Percentiles rank a stretch among this genome's conserved stretches.
phyloP scores from a whole-genome alignment of 805 yeast species.

The Candida montana region DNA sequence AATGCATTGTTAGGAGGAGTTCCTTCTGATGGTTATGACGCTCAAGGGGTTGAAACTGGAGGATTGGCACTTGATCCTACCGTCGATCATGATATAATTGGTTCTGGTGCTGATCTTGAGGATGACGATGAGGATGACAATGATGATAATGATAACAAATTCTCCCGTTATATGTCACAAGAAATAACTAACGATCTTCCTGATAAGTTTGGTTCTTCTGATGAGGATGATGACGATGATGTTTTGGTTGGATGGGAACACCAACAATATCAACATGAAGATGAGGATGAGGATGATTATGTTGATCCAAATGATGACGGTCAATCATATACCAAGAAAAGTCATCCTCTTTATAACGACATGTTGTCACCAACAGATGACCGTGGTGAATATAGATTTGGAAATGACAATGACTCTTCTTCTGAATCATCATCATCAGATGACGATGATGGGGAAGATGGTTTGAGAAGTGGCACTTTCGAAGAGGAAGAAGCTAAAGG shows the following conservation, averaged over 20 bases:
- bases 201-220: conserved; percentile 56
- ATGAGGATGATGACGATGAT: conserved; percentile 34
- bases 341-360: conserved; percentile 50
- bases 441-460: conserved; percentile 19
- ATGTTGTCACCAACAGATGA: conserved; percentile 25
- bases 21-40: conserved; percentile 29
- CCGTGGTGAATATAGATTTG: conserved; percentile 21
- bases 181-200: conserved; percentile 56
- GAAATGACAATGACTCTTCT: conserved; percentile 15
- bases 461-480: conserved; percentile 16
- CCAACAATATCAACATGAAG: conserved; percentile 21
- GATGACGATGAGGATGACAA: conserved; percentile 19
- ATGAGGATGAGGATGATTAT: conserved; percentile 69
- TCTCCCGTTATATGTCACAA: conserved; percentile 59
- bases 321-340: conserved; percentile 57
- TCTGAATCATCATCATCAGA: conserved; percentile 16
- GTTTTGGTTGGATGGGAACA: conserved; percentile 22
- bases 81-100: conserved; percentile 31
- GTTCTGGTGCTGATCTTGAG: conserved; percentile 22
- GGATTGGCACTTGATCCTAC: conserved; percentile 28
- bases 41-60: conserved; percentile 30
- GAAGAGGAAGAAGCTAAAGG: conserved; percentile 27
- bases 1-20: conserved; percentile 89
- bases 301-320: conserved; percentile 82
- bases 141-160: conserved; percentile 23